Evolutionary conservation across 345 rosid species (phyloP), one percentile per base, ranked within the genome.

Genomic region (Cardamine occulta): DNA sequence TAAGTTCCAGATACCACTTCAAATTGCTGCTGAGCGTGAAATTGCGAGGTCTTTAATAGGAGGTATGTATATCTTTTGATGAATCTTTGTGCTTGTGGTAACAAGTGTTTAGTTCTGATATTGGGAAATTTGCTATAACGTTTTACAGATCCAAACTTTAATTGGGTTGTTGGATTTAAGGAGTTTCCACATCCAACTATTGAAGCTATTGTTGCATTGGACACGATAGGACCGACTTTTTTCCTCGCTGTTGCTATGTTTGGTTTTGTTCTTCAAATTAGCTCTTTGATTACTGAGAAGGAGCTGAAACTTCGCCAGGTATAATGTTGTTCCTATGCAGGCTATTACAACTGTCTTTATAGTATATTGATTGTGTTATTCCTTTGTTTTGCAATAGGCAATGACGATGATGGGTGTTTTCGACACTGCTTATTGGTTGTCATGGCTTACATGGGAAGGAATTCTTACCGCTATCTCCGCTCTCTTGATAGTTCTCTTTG

Each of bases 251-350:
- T 86, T 62, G 87, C 96, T 2, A 90, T 91, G 97, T 94, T 94
- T 70, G 85, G 91, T 66, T 94, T 94, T 64, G 98, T 89, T 56
- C 82, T 94, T 63, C 96, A 94, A 59, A 86, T 91, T 2, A 83
- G 91, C 76, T 83, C 90, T 56, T 82, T 94, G 83, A 84, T 90
- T 14, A 61, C 85, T 19, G 98, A 91, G 88, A 94, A 87, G 80
- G 98, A 94, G 89, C 91, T 94, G 59, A 91, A 87, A 83, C 98
- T 94, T 80, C 96, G 98, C 4, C 97, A 94, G 97, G 98, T 89
- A 49, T 51, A 10, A 49, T 12, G 3, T 69, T 56, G 24, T 65
- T 56, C 26, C 6, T n/a, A 6, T 1, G 35, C 31, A 5, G 55
- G 45, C 14, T 77, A 37, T 44, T 71, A 48, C 2, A 18, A 39